These are phyloP conservation scores for Prunus dulcis DNA, from an alignment of 306 rosid genomes.

Conservation along the genomic window DNA sequence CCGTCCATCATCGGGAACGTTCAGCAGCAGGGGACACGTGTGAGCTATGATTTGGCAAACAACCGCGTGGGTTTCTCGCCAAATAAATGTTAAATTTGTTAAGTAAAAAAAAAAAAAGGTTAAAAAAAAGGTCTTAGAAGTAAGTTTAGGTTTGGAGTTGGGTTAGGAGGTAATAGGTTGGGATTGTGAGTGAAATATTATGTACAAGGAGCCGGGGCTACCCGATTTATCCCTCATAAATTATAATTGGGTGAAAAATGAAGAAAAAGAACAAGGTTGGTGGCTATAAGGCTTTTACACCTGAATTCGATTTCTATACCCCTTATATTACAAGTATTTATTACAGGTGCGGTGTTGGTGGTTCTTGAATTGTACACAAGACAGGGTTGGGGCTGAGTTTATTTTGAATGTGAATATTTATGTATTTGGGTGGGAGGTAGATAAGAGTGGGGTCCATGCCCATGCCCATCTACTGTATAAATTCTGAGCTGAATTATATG, in stretches of 20 bases:
- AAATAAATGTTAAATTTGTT: conserved; percentile 46
- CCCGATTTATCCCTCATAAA: conserved; percentile 23
- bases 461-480: neutral
- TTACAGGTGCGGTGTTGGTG: neutral
- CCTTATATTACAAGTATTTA: no score
- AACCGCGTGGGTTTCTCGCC: conserved; percentile 64
- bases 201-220: neutral
- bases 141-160: neutral
- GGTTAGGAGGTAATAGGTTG: neutral
- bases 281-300: no score
- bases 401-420: neutral
- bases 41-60: conserved; percentile 60
- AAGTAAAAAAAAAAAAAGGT: neutral
- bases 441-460: conserved; percentile 8
- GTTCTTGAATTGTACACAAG: neutral
- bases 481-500: neutral
- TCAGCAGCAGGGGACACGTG: conserved; percentile 99
- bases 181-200: neutral
- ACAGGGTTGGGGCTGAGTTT: neutral
- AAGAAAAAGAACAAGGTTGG: no score
- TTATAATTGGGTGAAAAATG: neutral
- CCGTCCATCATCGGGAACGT: conserved; percentile 78
- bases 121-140: no score
- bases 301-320: no score
- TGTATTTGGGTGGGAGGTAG: neutral